Evolutionary conservation across 1,139 yeast species (phyloP).

Genomic region (Eremothecium gossypii): DNA sequence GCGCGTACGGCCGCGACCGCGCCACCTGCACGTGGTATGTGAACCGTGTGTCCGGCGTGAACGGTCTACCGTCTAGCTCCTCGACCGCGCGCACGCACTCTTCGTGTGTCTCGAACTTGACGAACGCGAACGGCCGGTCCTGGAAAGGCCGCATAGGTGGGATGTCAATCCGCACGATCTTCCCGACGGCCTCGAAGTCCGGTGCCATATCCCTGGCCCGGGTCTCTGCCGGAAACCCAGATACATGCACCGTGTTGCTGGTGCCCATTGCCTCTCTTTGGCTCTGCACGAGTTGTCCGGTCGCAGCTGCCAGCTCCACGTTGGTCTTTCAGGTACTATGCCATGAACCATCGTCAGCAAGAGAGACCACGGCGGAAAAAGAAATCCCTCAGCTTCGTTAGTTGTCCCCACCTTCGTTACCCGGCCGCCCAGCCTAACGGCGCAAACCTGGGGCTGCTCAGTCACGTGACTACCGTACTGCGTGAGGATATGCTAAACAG

Average conservation of each 20-base stretch:
- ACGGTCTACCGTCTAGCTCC: slow-evolving; percentile 39
- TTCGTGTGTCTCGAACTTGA: slow-evolving; percentile 50
- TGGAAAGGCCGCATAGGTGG: slow-evolving; percentile 61
- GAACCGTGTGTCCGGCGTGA: slow-evolving; percentile 34
- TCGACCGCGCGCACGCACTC: slow-evolving; percentile 57
- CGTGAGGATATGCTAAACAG: no score
- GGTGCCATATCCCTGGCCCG: slow-evolving; percentile 61
- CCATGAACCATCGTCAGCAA: no score
- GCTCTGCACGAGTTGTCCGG: no score
- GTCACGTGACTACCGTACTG: no score
- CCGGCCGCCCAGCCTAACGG: no score
- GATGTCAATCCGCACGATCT: slow-evolving; percentile 55
- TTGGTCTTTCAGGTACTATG: no score
- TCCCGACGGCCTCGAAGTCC: slow-evolving; percentile 62
- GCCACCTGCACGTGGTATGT: slow-evolving; percentile 51
- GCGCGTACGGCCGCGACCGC: slow-evolving; percentile 39
- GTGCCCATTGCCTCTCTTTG: slow-evolving; percentile 33
- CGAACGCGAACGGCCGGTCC: slow-evolving; percentile 64
- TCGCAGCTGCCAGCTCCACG: no score
- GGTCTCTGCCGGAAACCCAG: slow-evolving; percentile 50
- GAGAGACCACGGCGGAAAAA: no score
- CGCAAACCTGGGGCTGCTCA: no score
- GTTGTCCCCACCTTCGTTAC: no score
- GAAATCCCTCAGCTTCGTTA: no score
- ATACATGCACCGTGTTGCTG: slow-evolving; percentile 49